Evolutionary conservation across 2,329 filamentous ascomycete genomes (phyloP), one percentile per base, ranked within the genome.

Genomic region (Xylaria multiplex): DNA sequence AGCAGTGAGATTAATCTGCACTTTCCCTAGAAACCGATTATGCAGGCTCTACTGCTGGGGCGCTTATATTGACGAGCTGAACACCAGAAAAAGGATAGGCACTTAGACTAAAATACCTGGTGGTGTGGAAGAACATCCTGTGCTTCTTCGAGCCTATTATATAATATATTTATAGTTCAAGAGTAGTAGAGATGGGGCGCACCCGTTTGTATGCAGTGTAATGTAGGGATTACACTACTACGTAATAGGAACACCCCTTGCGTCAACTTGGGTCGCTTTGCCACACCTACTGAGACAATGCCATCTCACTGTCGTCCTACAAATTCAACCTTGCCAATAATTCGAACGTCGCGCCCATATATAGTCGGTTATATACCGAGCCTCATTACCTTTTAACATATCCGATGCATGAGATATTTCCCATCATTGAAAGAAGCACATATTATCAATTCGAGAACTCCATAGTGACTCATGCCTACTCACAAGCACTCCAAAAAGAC

Each of bases 41-140:
- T 16, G 56, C 22, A 49, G 43, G 43, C 45, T 43, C 32, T 42
- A 16, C 57, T 37, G 49, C 30, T 61, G 49, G 53, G 32, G 58
- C 24, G 58, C 9, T 16, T 52, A 2, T 43, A 52, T 59, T 27
- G 56, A 42, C 7, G 16, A 30, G 57, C 24, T 52, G 24, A 11
- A 16, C 2, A 37, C 24, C 9, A 8, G 22, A 24, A 52, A 52
- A 35, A 35, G 27, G 16, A 22, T 8, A 27, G 27, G 27, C 27
- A 14, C 16, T 32, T 19, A 27, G 24, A 37, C 35, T 53, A 30
- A 32, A 22, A 16, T 13, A 5, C 9, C 24, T 35, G 3, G 42
- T 30, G 11, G 46, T 24, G 24, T 6, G 24, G 37, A 50, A 22
- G 6, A 22, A 35, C 30, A 35, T 14, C 19, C 13, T 13, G 27